Percentiles rank a stretch among this genome's conserved stretches.
These are phyloP conservation scores for Alternaria solani DNA, from an alignment of 2,329 filamentous ascomycete species.

Conservation along the genomic window DNA sequence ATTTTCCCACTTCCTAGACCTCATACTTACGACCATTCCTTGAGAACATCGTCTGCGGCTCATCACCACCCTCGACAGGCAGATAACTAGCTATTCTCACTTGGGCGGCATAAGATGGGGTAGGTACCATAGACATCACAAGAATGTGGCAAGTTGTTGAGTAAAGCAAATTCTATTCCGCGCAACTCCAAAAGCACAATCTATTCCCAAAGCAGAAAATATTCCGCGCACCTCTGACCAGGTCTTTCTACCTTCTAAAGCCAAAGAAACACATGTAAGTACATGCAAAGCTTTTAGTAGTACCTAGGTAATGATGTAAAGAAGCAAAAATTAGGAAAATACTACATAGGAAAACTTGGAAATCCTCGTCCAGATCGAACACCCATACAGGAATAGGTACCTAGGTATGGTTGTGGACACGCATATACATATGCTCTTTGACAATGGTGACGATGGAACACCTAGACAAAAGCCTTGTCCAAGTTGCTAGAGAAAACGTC, in stretches of 20 bases:
- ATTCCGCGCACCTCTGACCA: not conserved
- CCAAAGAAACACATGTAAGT: too few relatives aligned
- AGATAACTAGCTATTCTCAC: not conserved
- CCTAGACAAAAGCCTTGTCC: not conserved
- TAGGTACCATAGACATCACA: not conserved
- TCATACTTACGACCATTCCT: not conserved
- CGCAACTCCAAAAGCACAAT: not conserved
- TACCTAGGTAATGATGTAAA: not conserved
- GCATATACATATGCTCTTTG: too few relatives aligned
- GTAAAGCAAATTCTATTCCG: not conserved
- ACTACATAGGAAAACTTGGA: not conserved
- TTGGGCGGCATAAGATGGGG: not conserved
- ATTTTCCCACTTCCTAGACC: not conserved
- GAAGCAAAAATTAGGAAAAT: not conserved
- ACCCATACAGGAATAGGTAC: not conserved
- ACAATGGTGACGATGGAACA: not conserved
- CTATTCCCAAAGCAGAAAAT: not conserved
- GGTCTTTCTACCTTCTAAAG: not conserved
- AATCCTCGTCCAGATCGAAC: not conserved
- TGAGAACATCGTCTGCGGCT: not conserved
- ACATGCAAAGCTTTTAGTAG: not conserved
- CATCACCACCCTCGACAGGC: not conserved
- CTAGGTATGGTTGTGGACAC: not conserved
- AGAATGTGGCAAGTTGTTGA: not conserved
- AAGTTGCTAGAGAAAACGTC: not conserved